Evolutionary conservation across 2,329 filamentous ascomycete genomes (phyloP).

Genomic region (Pseudogymnoascus sp.): DNA sequence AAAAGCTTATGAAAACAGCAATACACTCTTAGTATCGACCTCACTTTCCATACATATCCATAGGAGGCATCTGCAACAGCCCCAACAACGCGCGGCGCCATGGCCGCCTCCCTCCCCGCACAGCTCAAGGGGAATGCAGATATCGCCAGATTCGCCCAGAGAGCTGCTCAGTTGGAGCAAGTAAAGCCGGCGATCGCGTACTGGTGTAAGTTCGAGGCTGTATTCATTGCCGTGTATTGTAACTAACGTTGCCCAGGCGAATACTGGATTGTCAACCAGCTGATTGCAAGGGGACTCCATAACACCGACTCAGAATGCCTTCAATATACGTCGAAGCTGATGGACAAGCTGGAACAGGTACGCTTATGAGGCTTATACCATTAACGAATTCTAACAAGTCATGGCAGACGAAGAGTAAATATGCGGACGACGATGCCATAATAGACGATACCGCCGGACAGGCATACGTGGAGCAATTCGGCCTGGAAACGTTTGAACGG

Average conservation of each 20-base stretch:
- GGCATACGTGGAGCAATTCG: constrained; percentile 92
- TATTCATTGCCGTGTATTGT: not conserved
- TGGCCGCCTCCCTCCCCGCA: constrained; percentile 64
- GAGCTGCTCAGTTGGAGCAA: constrained; percentile 75
- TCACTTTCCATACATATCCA: not conserved
- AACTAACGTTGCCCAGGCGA: constrained; percentile 47
- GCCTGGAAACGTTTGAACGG: constrained; percentile 74
- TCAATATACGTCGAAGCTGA: constrained; percentile 70
- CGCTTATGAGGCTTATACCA: constrained; percentile 3
- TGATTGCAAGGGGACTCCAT: constrained; percentile 74
- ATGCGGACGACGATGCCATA: constrained; percentile 72
- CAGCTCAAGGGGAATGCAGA: constrained; percentile 66
- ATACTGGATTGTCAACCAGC: constrained; percentile 89
- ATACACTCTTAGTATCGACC: not conserved
- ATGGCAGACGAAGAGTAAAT: constrained; percentile 57
- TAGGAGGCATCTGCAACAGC: not conserved
- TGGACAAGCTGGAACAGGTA: constrained; percentile 84
- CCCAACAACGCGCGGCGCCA: constrained; percentile 31
- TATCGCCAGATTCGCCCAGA: constrained; percentile 72
- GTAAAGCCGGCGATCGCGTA: constrained; percentile 85
- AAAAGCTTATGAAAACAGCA: not conserved
- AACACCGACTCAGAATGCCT: constrained; percentile 68
- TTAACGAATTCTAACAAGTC: not conserved
- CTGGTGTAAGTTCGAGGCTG: constrained; percentile 64
- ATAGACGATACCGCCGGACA: constrained; percentile 78